Evolutionary conservation across 768 basidiomycete species (phyloP).

Genomic region (Suillus tomentosus): DNA sequence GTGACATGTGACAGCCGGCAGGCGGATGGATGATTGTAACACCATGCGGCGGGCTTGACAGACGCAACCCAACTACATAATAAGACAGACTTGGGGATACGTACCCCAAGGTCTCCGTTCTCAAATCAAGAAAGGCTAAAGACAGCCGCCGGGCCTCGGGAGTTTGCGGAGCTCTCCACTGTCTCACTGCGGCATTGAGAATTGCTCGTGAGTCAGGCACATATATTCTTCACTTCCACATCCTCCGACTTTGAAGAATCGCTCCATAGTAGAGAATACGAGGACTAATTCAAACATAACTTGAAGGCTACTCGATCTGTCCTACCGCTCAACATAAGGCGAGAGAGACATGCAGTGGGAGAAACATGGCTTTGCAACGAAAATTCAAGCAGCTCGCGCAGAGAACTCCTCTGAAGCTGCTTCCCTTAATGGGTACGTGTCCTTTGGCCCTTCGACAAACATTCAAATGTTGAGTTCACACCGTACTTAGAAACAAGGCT

Average conservation of each 20-base stretch:
- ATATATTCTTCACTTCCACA: not conserved
- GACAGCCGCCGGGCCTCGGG: not conserved
- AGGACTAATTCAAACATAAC: not conserved
- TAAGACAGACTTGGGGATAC: no score
- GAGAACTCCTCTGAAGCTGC: slow-evolving; percentile 41
- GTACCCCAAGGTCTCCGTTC: no score
- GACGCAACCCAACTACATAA: no score
- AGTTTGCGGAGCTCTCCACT: not conserved
- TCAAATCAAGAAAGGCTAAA: no score
- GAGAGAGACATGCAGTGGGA: slow-evolving; percentile 4
- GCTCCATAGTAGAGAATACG: not conserved
- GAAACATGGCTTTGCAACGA: not conserved
- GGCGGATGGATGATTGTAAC: not conserved
- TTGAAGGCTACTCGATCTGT: not conserved
- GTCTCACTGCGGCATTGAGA: not conserved
- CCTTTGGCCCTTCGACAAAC: not conserved
- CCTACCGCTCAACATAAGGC: not conserved
- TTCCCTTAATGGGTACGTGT: slow-evolving; percentile 41
- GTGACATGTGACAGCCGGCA: not conserved
- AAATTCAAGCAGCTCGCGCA: slow-evolving; percentile 15
- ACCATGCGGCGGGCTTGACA: not conserved
- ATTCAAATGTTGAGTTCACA: slow-evolving; percentile 1
- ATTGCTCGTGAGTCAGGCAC: not conserved
- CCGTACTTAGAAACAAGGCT: slow-evolving; percentile 45
- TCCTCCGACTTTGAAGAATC: not conserved